phyloP scores from a whole-genome alignment of 2,329 filamentous ascomycete species.

The Fusarium sp. region DNA sequence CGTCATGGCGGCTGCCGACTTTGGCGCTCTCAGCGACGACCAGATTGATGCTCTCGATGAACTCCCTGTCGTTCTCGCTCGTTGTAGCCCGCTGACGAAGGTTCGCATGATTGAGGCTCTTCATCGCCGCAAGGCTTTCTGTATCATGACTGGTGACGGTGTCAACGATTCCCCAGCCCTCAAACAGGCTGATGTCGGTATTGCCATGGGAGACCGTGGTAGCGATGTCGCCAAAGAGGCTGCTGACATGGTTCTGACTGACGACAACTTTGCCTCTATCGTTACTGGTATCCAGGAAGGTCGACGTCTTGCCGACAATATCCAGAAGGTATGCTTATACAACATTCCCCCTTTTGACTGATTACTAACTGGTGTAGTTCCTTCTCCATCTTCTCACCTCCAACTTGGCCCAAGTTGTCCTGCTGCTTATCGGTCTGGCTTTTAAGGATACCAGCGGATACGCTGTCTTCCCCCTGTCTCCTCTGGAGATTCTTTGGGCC shows the following conservation, averaged over 20 bases:
- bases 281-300: constrained; percentile 79
- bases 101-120: constrained; percentile 82
- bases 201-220: constrained; percentile 78
- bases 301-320: constrained; percentile 77
- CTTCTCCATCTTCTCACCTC: constrained; percentile 75
- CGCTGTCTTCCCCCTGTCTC: constrained; percentile 77
- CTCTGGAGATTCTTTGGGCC: constrained; percentile 81
- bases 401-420: constrained; percentile 77
- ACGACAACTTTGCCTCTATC: constrained; percentile 89
- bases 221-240: constrained; percentile 84
- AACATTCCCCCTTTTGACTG: background rate
- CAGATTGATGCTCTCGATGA: constrained; percentile 71
- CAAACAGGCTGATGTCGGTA: constrained; percentile 79
- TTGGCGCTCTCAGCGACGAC: constrained; percentile 70
- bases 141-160: constrained; percentile 80
- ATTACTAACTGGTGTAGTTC: constrained; percentile 57
- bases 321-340: constrained; percentile 70
- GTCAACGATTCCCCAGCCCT: constrained; percentile 81
- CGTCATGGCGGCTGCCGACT: constrained; percentile 72
- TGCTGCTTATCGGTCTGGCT: constrained; percentile 74
- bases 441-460: constrained; percentile 71
- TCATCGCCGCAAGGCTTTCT: constrained; percentile 74
- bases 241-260: constrained; percentile 87
- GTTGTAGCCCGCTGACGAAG: constrained; percentile 77
- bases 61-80: constrained; percentile 75